Evolutionary conservation across 2,329 filamentous ascomycete species (phyloP).

Genomic region (Trichoderma koningii): DNA sequence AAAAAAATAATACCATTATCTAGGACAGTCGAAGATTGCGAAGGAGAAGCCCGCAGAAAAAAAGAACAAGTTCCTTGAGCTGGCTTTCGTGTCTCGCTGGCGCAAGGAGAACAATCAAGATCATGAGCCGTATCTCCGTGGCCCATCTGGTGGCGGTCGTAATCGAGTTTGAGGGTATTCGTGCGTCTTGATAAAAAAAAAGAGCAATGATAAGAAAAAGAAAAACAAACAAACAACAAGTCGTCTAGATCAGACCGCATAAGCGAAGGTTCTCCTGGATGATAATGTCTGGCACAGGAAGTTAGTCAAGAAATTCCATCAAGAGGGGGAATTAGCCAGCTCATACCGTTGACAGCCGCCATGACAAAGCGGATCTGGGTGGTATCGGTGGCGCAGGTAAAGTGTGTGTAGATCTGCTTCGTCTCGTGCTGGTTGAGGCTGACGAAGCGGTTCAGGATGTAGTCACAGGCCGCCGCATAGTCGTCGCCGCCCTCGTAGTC

Average conservation of each 20-base stretch:
- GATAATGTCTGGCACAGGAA: conserved; percentile 76
- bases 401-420: conserved; percentile 99
- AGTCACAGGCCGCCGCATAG: conserved; percentile 94
- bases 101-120: conserved; percentile 41
- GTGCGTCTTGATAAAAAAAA: conserved; percentile 37
- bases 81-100: conserved; percentile 33
- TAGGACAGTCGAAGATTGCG: conserved; percentile 26
- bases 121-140: conserved; percentile 45
- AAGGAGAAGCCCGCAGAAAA: conserved; percentile 18
- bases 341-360: conserved; percentile 95
- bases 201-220: conserved; percentile 25
- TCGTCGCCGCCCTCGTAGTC: conserved; percentile 95
- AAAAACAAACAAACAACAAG: conserved; percentile 38
- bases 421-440: conserved; percentile 98
- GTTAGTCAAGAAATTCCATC: conserved; percentile 44
- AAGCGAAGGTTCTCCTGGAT: conserved; percentile 98
- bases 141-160: conserved; percentile 43
- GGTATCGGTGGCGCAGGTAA: conserved; percentile 97
- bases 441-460: conserved; percentile 98
- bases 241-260: conserved; percentile 87
- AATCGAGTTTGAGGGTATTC: conserved; percentile 50
- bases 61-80: conserved; percentile 22
- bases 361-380: conserved; percentile 99
- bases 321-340: background rate
- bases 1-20: conserved; percentile 26